phyloP scores from a whole-genome alignment of 1,284 basidiomycete genomes.

The Stygiomarasmius scandens region DNA sequence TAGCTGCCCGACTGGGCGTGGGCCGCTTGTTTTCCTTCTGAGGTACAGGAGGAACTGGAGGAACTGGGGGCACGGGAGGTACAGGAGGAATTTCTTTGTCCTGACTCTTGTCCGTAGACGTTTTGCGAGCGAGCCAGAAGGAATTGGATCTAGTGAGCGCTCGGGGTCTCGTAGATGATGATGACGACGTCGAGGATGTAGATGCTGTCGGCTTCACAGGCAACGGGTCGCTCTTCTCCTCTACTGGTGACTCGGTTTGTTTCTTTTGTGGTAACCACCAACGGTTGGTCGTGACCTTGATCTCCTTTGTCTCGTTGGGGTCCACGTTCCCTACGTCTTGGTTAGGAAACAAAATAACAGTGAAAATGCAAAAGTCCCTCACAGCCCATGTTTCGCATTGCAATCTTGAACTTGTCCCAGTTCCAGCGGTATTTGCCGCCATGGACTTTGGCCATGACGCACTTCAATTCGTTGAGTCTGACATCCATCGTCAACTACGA shows the following conservation, averaged over 20 bases:
- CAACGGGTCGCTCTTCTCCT: constrained; percentile 4
- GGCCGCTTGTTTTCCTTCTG: too few relatives aligned
- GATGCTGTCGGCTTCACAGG: constrained; percentile 16
- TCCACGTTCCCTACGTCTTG: constrained; percentile 60
- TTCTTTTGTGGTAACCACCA: constrained; percentile 61
- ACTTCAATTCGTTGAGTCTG: constrained; percentile 68
- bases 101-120: constrained; percentile 5
- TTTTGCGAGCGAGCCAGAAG: constrained; percentile 13
- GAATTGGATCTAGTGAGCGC: neutral
- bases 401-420: constrained; percentile 77
- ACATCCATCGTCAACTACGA: neutral
- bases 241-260: constrained; percentile 24
- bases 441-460: constrained; percentile 70
- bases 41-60: too few relatives aligned
- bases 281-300: constrained; percentile 59
- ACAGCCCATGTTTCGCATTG: constrained; percentile 81
- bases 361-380: constrained; percentile 32
- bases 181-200: constrained; percentile 6
- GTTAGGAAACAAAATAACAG: neutral
- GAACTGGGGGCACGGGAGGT: too few relatives aligned
- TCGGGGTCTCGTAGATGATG: constrained; percentile 1
- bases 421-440: constrained; percentile 76
- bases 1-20: too few relatives aligned
- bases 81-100: constrained; percentile 3
- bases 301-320: constrained; percentile 51